Percentiles rank a stretch among this genome's conserved stretches.
Evolutionary conservation across 2,329 filamentous ascomycete species (phyloP).

Genomic region (Bertia moriformis): DNA sequence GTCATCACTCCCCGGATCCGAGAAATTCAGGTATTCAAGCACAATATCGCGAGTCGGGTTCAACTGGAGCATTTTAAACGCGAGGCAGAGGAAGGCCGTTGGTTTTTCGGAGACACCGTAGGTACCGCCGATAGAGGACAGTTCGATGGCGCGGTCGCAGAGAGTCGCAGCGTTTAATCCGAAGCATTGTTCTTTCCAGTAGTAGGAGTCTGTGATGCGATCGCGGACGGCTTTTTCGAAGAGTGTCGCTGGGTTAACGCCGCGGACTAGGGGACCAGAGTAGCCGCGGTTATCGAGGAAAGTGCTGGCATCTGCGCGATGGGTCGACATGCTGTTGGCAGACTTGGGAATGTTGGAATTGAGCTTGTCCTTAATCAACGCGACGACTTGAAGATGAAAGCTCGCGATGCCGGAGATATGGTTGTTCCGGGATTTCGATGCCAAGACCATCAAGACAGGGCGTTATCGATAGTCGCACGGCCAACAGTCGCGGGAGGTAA

Average conservation of each 20-base stretch:
- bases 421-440: too few relatives aligned
- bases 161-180: constrained; percentile 50
- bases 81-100: constrained; percentile 46
- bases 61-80: constrained; percentile 49
- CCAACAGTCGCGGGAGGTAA: neutral
- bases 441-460: too few relatives aligned
- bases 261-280: constrained; percentile 40
- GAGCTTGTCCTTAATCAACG: too few relatives aligned
- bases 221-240: constrained; percentile 53
- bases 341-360: neutral
- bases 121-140: constrained; percentile 47
- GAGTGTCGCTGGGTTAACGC: constrained; percentile 47
- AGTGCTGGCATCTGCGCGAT: neutral
- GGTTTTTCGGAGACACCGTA: constrained; percentile 47
- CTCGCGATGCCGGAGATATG: too few relatives aligned
- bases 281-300: constrained; percentile 52
- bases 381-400: neutral
- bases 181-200: constrained; percentile 60
- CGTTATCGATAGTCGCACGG: constrained; percentile 1
- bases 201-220: constrained; percentile 51
- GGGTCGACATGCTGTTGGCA: neutral
- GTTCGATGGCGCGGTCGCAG: constrained; percentile 46
- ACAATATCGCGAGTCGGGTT: constrained; percentile 43
- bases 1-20: constrained; percentile 24
- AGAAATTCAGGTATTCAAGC: constrained; percentile 43